Percentiles rank a stretch among this genome's conserved stretches.
Evolutionary conservation across 352 stramenopile species (phyloP).

Genomic region (Globisporangium cederbergense): DNA sequence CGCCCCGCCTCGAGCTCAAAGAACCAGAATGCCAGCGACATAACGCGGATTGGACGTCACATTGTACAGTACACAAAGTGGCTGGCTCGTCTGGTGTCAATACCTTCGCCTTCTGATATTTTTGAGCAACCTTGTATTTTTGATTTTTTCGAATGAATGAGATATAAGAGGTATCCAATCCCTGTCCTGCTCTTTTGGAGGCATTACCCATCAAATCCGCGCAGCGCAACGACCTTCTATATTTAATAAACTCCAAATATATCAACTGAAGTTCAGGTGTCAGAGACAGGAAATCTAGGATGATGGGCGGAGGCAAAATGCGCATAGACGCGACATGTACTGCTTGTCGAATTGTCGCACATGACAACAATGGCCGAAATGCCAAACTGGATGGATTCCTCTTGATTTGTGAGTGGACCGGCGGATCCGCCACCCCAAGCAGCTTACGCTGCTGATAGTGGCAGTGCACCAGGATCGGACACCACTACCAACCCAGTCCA

Average conservation of each 20-base stretch:
- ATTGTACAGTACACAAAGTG: background rate
- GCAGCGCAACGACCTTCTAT: background rate
- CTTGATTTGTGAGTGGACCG: background rate
- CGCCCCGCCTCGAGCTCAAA: background rate
- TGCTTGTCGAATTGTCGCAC: slow-evolving; percentile 6
- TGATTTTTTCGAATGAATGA: too few relatives aligned
- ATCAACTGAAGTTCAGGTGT: background rate
- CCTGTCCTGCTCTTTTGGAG: too few relatives aligned
- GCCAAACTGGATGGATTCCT: slow-evolving; percentile 3
- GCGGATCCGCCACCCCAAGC: too few relatives aligned
- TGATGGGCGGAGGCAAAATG: background rate
- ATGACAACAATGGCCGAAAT: background rate
- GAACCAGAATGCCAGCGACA: slow-evolving; percentile 5
- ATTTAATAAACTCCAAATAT: slow-evolving; percentile 10
- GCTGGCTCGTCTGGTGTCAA: slow-evolving; percentile 12
- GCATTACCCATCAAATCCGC: background rate
- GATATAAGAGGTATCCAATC: background rate
- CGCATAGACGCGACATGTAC: background rate
- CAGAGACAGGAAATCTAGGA: background rate
- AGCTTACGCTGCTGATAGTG: too few relatives aligned
- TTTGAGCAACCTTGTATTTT: too few relatives aligned
- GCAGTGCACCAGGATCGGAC: too few relatives aligned
- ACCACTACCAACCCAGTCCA: too few relatives aligned
- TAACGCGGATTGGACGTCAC: slow-evolving; percentile 10
- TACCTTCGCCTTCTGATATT: background rate